These are phyloP conservation scores for Penicillium bovifimosum DNA, from an alignment of 495 filamentous ascomycete species.

Conservation along the genomic window DNA sequence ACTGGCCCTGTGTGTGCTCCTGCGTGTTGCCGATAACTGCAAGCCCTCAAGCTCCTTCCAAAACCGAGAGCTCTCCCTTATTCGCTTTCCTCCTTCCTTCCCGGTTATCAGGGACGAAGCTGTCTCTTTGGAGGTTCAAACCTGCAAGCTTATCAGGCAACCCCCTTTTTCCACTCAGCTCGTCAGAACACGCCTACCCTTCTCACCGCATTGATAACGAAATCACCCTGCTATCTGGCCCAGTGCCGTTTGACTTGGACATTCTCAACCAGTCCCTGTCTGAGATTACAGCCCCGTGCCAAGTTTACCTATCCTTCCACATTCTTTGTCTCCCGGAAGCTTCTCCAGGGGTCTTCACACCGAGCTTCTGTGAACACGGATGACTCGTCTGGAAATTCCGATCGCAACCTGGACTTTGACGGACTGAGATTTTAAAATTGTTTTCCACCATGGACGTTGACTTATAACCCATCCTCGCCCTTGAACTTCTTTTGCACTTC, in stretches of 20 bases:
- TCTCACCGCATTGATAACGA: conserved; percentile 29
- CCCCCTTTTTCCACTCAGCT: conserved; percentile 13
- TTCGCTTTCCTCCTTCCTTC: conserved; percentile 10
- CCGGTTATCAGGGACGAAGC: neutral
- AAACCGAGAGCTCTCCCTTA: conserved; percentile 9
- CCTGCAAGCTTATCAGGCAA: conserved; percentile 25
- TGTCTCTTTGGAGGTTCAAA: conserved; percentile 1
- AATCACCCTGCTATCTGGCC: neutral
- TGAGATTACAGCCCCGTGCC: conserved; percentile 15
- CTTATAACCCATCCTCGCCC: conserved; percentile 26
- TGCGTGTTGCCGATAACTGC: conserved; percentile 16
- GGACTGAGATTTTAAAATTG: conserved; percentile 12
- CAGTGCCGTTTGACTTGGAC: conserved; percentile 9
- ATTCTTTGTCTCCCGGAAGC: conserved; percentile 10
- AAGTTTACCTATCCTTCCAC: conserved; percentile 2
- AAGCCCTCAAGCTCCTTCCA: conserved; percentile 5
- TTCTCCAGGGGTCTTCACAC: conserved; percentile 14
- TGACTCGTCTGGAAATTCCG: conserved; percentile 19
- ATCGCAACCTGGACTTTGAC: conserved; percentile 15
- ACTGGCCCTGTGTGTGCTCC: conserved; percentile 12
- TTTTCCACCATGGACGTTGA: conserved; percentile 35
- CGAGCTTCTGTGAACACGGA: conserved; percentile 23
- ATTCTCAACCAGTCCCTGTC: conserved; percentile 13
- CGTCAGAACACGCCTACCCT: neutral
- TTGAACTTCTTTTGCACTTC: conserved; percentile 17